Conservation (phyloP, 2,329 filamentous ascomycete species). For the Fusarium aywerte region DNA sequence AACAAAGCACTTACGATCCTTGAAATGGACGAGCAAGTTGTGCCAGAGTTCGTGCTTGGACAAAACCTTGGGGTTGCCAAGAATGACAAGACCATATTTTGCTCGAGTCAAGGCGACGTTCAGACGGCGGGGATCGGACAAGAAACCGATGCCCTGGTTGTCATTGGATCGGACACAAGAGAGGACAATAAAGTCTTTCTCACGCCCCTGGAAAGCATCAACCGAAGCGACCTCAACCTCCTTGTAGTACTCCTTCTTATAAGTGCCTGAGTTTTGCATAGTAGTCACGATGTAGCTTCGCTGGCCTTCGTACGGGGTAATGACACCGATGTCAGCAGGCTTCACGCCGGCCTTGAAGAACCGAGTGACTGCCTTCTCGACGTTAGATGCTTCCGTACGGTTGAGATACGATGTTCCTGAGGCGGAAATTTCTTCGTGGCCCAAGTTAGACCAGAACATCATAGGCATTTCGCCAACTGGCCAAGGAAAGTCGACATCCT, state of each 20-base stretch:
- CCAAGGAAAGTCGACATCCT: constrained; percentile 98
- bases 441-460: constrained; percentile 99
- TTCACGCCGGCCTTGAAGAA: constrained; percentile 99
- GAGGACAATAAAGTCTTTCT: constrained; percentile 98
- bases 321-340: constrained; percentile 92
- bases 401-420: constrained; percentile 98
- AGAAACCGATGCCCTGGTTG: constrained; percentile 98
- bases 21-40: constrained; percentile 93
- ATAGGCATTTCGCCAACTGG: constrained; percentile 93
- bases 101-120: constrained; percentile 97
- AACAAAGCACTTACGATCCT: constrained; percentile 94
- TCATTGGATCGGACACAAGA: constrained; percentile 99
- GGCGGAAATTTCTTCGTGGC: constrained; percentile 97
- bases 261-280: constrained; percentile 98
- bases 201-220: constrained; percentile 97
- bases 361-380: constrained; percentile 97
- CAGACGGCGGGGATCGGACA: constrained; percentile 95
- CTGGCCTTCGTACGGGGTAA: constrained; percentile 98
- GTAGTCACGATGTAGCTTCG: constrained; percentile 98
- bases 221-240: constrained; percentile 98
- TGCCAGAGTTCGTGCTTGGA: constrained; percentile 99
- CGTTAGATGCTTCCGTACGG: constrained; percentile 94
- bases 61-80: constrained; percentile 96
- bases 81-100: constrained; percentile 95
- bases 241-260: constrained; percentile 99